These are phyloP conservation scores for Atalantia buxifolia DNA, from an alignment of 345 rosid species.

Conservation along the genomic window DNA sequence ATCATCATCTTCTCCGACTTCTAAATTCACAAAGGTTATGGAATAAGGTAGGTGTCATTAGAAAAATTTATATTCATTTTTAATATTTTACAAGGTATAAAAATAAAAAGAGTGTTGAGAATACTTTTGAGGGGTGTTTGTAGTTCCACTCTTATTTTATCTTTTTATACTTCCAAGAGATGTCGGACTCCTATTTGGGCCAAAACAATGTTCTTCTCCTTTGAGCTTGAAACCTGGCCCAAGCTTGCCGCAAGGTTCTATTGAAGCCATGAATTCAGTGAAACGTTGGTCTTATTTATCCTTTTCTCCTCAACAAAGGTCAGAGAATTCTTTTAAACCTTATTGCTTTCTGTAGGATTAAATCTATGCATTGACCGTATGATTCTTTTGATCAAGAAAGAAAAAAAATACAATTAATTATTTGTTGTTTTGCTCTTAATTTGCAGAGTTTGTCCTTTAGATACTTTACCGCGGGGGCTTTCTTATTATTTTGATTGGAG, in stretches of 20 bases:
- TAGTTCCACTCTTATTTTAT: too few relatives aligned
- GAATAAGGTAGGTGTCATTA: too few relatives aligned
- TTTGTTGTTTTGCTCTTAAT: neutral
- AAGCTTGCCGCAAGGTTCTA: neutral
- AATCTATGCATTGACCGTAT: neutral
- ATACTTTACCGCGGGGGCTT: neutral
- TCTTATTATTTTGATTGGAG: neutral
- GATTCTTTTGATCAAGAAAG: neutral
- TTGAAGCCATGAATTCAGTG: neutral
- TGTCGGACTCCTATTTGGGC: neutral
- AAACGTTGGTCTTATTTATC: neutral
- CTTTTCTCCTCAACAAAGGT: neutral
- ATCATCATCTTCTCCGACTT: too few relatives aligned
- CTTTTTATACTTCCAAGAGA: neutral
- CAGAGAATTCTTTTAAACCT: neutral
- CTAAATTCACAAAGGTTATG: too few relatives aligned
- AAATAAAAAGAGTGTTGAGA: too few relatives aligned
- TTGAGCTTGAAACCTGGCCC: neutral
- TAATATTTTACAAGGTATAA: too few relatives aligned
- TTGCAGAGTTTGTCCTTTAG: neutral
- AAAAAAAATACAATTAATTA: too few relatives aligned
- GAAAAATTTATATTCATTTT: too few relatives aligned
- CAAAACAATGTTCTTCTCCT: neutral
- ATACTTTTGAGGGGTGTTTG: too few relatives aligned
- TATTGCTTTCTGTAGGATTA: neutral